Percentiles rank a stretch among this genome's conserved stretches.
phyloP scores from a whole-genome alignment of 2,329 filamentous ascomycete genomes.

The Apiospora koreana region DNA sequence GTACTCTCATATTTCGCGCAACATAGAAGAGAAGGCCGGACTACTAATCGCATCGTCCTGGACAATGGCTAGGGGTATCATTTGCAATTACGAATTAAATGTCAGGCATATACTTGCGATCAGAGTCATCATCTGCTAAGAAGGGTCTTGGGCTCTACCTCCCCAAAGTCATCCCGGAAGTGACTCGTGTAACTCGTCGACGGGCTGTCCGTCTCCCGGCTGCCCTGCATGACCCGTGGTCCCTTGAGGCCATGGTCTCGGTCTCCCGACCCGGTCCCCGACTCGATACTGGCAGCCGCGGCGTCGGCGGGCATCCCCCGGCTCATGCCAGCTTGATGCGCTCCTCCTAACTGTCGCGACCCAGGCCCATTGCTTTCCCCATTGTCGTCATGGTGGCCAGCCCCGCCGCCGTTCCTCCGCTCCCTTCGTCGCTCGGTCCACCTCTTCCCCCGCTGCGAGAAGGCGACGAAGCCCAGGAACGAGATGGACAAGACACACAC shows the following conservation, averaged over 20 bases:
- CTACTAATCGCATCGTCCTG: background rate
- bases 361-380: background rate
- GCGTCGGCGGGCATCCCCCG: background rate
- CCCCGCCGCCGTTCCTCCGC: background rate
- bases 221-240: background rate
- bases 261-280: background rate
- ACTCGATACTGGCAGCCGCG: background rate
- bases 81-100: background rate
- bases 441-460: background rate
- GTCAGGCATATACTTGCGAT: no score
- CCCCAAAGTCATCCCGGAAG: background rate
- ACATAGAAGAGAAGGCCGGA: background rate
- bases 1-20: no score
- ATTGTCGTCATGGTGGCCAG: no score
- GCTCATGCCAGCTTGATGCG: background rate
- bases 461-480: constrained; percentile 1
- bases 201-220: background rate
- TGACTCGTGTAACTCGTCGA: background rate
- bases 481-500: constrained; percentile 9
- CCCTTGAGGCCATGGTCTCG: background rate
- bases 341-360: background rate
- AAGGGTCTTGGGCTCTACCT: background rate
- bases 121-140: background rate
- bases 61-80: background rate
- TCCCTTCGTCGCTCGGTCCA: background rate